These are phyloP conservation scores for Lepidium africanum DNA, from an alignment of 345 rosid species.

Conservation along the genomic window DNA sequence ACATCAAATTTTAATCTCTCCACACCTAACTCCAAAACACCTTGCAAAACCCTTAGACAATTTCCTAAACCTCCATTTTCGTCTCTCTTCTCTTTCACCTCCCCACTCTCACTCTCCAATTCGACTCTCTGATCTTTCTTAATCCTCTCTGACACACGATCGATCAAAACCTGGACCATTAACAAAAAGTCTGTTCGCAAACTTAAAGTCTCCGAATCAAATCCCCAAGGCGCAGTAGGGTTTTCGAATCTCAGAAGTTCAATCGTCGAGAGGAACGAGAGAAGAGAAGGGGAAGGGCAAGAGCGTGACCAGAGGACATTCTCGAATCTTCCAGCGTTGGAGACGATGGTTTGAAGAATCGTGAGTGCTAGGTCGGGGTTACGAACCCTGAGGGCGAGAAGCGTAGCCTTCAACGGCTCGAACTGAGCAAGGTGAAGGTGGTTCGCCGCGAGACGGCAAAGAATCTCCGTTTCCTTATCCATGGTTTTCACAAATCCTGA, in stretches of 20 bases:
- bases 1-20: conserved; percentile 54
- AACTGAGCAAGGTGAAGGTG: conserved; percentile 84
- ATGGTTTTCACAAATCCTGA: conserved; percentile 16
- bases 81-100: conserved; percentile 22
- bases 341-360: conserved; percentile 69
- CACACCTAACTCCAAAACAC: conserved; percentile 56
- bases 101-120: conserved; percentile 18
- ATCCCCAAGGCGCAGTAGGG: conserved; percentile 65
- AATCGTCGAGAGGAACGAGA: conserved; percentile 57
- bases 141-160: conserved; percentile 35
- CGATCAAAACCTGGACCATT: conserved; percentile 56
- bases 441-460: conserved; percentile 78
- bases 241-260: conserved; percentile 56
- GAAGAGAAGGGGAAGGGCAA: conserved; percentile 71
- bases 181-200: conserved; percentile 72
- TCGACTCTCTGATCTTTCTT: conserved; percentile 31
- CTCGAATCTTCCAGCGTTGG: conserved; percentile 65
- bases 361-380: conserved; percentile 61
- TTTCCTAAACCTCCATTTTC: conserved; percentile 34
- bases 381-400: conserved; percentile 62
- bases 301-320: conserved; percentile 69
- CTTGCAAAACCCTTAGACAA: conserved; percentile 44
- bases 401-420: conserved; percentile 83
- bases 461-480: conserved; percentile 80
- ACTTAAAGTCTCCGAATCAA: conserved; percentile 53